Conservation (phyloP, 2,329 filamentous ascomycete genomes). For the Talaromyces funiculosus region DNA sequence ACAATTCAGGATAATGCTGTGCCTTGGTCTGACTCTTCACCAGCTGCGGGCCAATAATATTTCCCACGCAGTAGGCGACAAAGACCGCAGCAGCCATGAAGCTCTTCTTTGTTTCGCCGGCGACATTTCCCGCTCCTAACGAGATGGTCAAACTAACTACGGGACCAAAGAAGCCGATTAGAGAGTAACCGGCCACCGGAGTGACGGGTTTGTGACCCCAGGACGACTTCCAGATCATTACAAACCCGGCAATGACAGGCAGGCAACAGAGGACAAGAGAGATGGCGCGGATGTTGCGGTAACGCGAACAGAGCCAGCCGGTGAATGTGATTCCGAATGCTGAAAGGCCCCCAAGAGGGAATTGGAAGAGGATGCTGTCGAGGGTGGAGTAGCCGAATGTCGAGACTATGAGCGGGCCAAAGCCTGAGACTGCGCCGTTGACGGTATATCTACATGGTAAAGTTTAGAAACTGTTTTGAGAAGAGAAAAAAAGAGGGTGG, state of each 20-base stretch:
- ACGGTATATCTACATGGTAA: conserved; percentile 51
- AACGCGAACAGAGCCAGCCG: conserved; percentile 57
- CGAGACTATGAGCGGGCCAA: conserved; percentile 65
- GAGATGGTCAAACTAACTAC: conserved; percentile 60
- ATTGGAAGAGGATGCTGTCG: conserved; percentile 66
- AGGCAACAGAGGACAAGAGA: conserved; percentile 63
- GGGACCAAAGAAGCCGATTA: conserved; percentile 67
- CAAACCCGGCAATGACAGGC: conserved; percentile 68
- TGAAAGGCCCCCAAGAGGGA: conserved; percentile 66
- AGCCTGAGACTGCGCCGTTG: conserved; percentile 65
- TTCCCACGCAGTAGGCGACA: conserved; percentile 69
- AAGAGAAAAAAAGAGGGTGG: not conserved
- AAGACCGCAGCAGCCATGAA: conserved; percentile 70
- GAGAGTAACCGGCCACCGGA: conserved; percentile 64
- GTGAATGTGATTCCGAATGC: conserved; percentile 61
- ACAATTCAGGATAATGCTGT: conserved; percentile 65
- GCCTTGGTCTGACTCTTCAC: conserved; percentile 61
- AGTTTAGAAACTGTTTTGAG: no score
- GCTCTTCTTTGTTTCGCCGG: conserved; percentile 71
- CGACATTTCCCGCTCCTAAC: conserved; percentile 62
- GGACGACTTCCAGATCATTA: conserved; percentile 64
- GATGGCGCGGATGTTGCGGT: conserved; percentile 59
- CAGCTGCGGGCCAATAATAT: conserved; percentile 69
- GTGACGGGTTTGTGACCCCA: conserved; percentile 61
- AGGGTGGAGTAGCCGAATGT: conserved; percentile 63